Evolutionary conservation across 169 alveolate species (phyloP).

Genomic region (Perkinsus olseni): DNA sequence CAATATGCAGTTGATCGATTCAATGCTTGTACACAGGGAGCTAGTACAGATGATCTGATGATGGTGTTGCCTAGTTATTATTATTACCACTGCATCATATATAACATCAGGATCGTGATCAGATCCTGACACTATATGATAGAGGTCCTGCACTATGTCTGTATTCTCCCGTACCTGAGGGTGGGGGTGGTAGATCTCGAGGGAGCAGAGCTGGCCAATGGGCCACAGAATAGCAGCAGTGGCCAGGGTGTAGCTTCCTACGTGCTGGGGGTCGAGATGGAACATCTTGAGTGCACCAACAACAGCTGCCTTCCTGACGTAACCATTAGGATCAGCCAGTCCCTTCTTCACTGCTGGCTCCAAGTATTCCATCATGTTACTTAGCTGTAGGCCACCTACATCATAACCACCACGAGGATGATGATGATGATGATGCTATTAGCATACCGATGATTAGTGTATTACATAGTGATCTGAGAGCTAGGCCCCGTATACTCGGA

Average conservation of each 20-base stretch:
- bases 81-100: slow-evolving; percentile 84
- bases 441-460: neutral
- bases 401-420: neutral
- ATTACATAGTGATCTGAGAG: slow-evolving; percentile 84
- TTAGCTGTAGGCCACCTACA: neutral
- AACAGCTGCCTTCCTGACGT: slow-evolving; percentile 92
- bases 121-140: slow-evolving; percentile 33
- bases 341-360: slow-evolving; percentile 75
- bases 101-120: slow-evolving; percentile 83
- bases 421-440: too few species aligned
- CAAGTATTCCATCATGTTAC: slow-evolving; percentile 64
- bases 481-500: slow-evolving; percentile 94
- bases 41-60: too few species aligned
- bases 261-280: slow-evolving; percentile 26
- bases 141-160: slow-evolving; percentile 27
- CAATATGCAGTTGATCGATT: too few species aligned
- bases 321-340: slow-evolving; percentile 73
- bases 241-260: neutral
- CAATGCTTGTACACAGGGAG: too few species aligned
- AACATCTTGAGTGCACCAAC: slow-evolving; percentile 80
- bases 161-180: slow-evolving; percentile 37
- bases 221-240: slow-evolving; percentile 6
- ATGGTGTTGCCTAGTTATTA: too few species aligned
- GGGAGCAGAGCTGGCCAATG: too few species aligned
- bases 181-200: neutral